These are phyloP conservation scores for Hsuehochloa calcarea DNA, from an alignment of 176 grass and related monocot species.

Conservation along the genomic window DNA sequence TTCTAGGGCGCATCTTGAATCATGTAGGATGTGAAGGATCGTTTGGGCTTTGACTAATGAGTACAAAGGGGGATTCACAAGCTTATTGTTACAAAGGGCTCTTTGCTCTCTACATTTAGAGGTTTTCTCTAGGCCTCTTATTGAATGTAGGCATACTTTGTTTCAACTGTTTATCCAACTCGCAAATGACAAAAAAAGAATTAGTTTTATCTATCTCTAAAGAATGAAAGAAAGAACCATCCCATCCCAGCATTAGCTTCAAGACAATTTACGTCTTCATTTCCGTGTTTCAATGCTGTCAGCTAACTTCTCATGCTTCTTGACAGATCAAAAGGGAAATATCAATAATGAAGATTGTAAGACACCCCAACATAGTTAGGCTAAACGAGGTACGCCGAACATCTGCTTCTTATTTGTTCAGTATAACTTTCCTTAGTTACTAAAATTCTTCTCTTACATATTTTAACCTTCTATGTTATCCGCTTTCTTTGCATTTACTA, in stretches of 20 bases:
- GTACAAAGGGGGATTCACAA: not conserved
- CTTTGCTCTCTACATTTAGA: not conserved
- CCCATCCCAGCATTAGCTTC: not conserved
- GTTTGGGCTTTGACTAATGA: not conserved
- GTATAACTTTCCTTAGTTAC: not conserved
- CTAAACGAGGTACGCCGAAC: slow-evolving; percentile 67
- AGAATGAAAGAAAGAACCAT: not conserved
- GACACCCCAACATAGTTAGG: slow-evolving; percentile 81
- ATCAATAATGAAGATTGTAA: slow-evolving; percentile 98
- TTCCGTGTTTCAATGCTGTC: not conserved
- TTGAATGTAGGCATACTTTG: not conserved
- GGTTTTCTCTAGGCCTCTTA: not conserved
- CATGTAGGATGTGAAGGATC: not conserved
- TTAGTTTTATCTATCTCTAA: not conserved
- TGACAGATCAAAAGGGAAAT: slow-evolving; percentile 95
- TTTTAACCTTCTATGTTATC: not conserved
- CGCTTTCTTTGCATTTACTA: not conserved
- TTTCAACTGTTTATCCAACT: not conserved
- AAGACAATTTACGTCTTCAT: not conserved
- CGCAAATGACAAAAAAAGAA: not conserved
- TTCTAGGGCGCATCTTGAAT: not conserved
- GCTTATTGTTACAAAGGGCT: not conserved
- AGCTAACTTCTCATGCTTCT: slow-evolving; percentile 11
- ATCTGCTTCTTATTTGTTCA: not conserved
- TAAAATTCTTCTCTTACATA: not conserved